Evolutionary conservation across 352 stramenopile species (phyloP).

Genomic region (Aphanomyces euteiches): DNA sequence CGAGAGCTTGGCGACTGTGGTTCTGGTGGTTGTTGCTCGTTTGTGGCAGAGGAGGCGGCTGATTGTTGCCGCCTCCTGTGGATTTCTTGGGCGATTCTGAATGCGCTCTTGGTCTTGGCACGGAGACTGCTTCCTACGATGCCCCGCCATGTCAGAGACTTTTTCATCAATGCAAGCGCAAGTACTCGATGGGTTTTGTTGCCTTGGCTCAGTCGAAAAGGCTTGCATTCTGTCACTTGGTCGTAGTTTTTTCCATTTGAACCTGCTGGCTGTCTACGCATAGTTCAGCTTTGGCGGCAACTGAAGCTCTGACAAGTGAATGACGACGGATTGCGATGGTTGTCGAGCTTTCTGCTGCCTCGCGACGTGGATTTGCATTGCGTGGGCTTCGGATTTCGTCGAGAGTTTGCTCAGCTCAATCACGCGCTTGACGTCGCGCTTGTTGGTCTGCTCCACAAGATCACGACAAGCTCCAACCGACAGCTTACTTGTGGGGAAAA

Average conservation of each 20-base stretch:
- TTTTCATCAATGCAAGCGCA: too few species aligned
- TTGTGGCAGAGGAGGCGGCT: background rate
- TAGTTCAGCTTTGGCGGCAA: too few species aligned
- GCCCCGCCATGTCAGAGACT: background rate
- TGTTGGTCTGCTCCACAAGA: constrained; percentile 6
- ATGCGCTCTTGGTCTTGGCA: constrained; percentile 25
- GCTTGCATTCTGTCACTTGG: constrained; percentile 45
- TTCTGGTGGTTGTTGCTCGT: background rate
- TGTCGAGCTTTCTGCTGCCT: constrained; percentile 53
- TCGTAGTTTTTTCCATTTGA: constrained; percentile 53
- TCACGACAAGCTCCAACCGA: too few species aligned
- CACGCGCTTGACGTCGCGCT: background rate
- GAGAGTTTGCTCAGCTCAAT: constrained; percentile 38
- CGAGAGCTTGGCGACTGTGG: background rate
- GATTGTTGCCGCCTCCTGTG: background rate
- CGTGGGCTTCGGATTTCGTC: constrained; percentile 56
- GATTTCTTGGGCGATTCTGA: constrained; percentile 22
- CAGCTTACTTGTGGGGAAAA: constrained; percentile 51
- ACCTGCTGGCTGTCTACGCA: constrained; percentile 34
- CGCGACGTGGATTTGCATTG: constrained; percentile 54
- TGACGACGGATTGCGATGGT: constrained; percentile 23
- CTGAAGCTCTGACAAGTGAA: background rate
- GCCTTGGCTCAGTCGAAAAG: constrained; percentile 59
- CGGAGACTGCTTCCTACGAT: constrained; percentile 16
- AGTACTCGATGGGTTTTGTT: constrained; percentile 40